A percentile compares a stretch with the other conserved stretches of the same genome.
phyloP scores from a whole-genome alignment of 2,329 filamentous ascomycete species.

The Apiospora marii region DNA sequence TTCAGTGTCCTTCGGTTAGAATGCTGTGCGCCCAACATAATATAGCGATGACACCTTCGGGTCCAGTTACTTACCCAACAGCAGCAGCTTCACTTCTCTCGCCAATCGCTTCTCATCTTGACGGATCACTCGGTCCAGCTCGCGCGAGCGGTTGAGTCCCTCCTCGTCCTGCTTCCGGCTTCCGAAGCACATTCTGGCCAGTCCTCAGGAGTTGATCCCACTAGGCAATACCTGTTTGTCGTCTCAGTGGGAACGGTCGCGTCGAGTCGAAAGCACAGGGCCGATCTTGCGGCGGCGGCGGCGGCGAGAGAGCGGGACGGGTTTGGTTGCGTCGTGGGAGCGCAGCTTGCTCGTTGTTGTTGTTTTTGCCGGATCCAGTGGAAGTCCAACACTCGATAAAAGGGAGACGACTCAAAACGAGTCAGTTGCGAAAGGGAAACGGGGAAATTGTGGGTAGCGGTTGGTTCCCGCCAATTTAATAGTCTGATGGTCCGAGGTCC shows the following conservation, averaged over 20 bases:
- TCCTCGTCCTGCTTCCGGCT: slow-evolving; percentile 58
- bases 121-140: slow-evolving; percentile 87
- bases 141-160: slow-evolving; percentile 65
- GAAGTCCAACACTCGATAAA: not conserved
- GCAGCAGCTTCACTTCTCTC: slow-evolving; percentile 90
- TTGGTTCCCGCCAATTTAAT: slow-evolving; percentile 10
- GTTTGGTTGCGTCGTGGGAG: not conserved
- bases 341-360: slow-evolving; percentile 4
- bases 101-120: slow-evolving; percentile 87
- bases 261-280: not conserved
- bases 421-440: slow-evolving; percentile 8
- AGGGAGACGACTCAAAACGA: slow-evolving; percentile 5
- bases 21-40: slow-evolving; percentile 19
- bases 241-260: not conserved
- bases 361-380: not conserved
- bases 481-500: slow-evolving; percentile 6
- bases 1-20: slow-evolving; percentile 25
- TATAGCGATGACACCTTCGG: not conserved
- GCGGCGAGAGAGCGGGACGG: not conserved
- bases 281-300: slow-evolving; percentile 8
- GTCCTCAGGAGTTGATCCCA: slow-evolving; percentile 2
- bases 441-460: slow-evolving; percentile 18
- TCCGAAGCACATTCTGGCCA: slow-evolving; percentile 69
- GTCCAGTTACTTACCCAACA: slow-evolving; percentile 73
- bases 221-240: slow-evolving; percentile 1